phyloP scores from a whole-genome alignment of 75 land plant genomes.

The Cupressus sempervirens region DNA sequence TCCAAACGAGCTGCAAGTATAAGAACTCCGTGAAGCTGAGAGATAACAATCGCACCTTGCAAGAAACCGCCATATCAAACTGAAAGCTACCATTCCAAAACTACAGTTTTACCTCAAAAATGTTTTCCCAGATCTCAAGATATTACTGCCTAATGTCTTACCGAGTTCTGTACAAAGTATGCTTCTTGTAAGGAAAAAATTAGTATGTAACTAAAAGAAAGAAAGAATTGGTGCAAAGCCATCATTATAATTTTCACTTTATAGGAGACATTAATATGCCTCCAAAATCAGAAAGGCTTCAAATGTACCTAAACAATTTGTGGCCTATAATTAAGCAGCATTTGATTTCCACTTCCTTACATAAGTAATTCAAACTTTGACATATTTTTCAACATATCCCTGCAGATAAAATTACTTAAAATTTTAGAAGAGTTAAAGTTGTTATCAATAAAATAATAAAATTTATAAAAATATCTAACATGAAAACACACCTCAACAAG shows the following conservation, averaged over 20 bases:
- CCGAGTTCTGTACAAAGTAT: conserved; percentile 5
- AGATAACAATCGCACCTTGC: background rate
- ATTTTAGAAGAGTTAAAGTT: background rate
- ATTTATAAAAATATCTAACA: background rate
- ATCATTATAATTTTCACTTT: background rate
- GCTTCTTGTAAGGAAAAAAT: background rate
- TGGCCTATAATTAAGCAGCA: background rate
- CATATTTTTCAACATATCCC: conserved; percentile 72
- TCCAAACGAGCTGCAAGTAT: too few relatives aligned
- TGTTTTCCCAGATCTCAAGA: background rate
- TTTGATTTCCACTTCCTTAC: background rate
- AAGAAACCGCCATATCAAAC: conserved; percentile 3
- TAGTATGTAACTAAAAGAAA: background rate
- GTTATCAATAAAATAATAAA: background rate
- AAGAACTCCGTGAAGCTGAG: background rate
- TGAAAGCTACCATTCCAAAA: background rate
- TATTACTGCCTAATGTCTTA: background rate
- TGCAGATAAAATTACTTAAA: conserved; percentile 15
- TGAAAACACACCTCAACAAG: conserved; percentile 52
- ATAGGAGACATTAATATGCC: background rate
- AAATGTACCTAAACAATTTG: background rate
- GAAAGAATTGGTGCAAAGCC: background rate
- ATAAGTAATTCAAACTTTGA: conserved; percentile 15
- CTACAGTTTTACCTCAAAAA: conserved; percentile 1
- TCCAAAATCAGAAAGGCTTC: background rate